phyloP scores from a whole-genome alignment of 192 early-diverging fungal genomes.

The Dispira parvispora region DNA sequence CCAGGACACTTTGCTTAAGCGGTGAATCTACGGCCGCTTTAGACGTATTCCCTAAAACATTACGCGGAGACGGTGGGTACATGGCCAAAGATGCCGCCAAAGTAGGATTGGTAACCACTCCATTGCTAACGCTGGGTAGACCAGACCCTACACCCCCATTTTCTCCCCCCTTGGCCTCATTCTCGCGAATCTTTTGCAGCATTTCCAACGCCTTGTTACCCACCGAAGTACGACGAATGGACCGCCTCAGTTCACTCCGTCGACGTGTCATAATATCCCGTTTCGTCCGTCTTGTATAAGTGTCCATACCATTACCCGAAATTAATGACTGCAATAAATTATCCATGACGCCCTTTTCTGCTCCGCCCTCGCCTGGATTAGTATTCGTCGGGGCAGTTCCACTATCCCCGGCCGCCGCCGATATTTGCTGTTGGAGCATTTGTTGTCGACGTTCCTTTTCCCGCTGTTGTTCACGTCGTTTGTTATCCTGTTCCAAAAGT shows the following conservation, averaged over 20 bases:
- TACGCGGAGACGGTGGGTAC: constrained; percentile 7
- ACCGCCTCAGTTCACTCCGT: constrained; percentile 29
- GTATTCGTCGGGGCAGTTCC: not conserved
- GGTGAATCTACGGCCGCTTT: too few species aligned
- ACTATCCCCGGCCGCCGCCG: not conserved
- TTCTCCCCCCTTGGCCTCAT: not conserved
- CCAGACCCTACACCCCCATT: not conserved
- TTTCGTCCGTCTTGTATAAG: constrained; percentile 19
- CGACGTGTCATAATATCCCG: constrained; percentile 29
- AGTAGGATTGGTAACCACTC: constrained; percentile 1
- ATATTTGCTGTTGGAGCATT: not conserved
- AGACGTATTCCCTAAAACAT: too few species aligned
- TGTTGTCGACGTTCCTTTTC: constrained; percentile 7
- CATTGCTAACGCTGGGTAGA: not conserved
- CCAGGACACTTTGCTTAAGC: too few species aligned
- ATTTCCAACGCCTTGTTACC: constrained; percentile 32
- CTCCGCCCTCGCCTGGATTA: constrained; percentile 20
- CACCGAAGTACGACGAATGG: constrained; percentile 28
- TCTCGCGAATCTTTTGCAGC: constrained; percentile 29
- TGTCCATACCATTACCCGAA: constrained; percentile 48
- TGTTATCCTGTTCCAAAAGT: constrained; percentile 1
- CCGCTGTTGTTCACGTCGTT: constrained; percentile 8
- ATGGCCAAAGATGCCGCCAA: not conserved
- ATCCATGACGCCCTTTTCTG: constrained; percentile 62
- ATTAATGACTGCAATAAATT: constrained; percentile 55